Evolutionary conservation across 352 stramenopile genomes (phyloP).

Genomic region (Phytopythium litorale): DNA sequence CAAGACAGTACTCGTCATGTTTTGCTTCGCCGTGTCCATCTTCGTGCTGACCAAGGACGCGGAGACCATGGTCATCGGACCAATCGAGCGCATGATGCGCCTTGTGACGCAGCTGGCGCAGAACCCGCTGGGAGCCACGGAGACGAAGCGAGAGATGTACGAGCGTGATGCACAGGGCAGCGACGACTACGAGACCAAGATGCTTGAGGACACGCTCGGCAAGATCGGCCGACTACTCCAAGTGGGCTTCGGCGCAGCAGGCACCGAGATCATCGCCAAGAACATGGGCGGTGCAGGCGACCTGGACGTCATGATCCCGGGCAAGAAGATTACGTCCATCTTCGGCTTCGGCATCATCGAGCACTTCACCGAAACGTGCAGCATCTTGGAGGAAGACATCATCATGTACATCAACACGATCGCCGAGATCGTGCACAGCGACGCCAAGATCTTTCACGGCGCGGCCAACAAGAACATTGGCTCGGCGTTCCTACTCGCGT

Average conservation of each 20-base stretch:
- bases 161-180: conserved; percentile 58
- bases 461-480: conserved; percentile 98
- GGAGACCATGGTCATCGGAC: conserved; percentile 93
- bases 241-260: conserved; percentile 97
- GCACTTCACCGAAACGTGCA: conserved; percentile 94
- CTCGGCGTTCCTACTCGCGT: conserved; percentile 92
- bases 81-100: conserved; percentile 96
- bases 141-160: conserved; percentile 71
- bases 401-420: conserved; percentile 99
- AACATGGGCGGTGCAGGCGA: conserved; percentile 93
- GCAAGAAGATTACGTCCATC: conserved; percentile 96
- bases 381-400: conserved; percentile 92
- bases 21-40: conserved; percentile 89
- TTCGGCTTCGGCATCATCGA: conserved; percentile 97
- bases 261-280: conserved; percentile 96
- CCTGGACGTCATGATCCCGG: conserved; percentile 96
- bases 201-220: conserved; percentile 94
- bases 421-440: conserved; percentile 93
- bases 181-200: conserved; percentile 94
- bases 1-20: conserved; percentile 89
- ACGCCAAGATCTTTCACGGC: conserved; percentile 92
- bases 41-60: conserved; percentile 93
- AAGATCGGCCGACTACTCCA: conserved; percentile 94
- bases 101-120: conserved; percentile 66
- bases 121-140: conserved; percentile 65